Evolutionary conservation across 495 filamentous ascomycete genomes (phyloP).

Genomic region (Podospora pseudoanserina): DNA sequence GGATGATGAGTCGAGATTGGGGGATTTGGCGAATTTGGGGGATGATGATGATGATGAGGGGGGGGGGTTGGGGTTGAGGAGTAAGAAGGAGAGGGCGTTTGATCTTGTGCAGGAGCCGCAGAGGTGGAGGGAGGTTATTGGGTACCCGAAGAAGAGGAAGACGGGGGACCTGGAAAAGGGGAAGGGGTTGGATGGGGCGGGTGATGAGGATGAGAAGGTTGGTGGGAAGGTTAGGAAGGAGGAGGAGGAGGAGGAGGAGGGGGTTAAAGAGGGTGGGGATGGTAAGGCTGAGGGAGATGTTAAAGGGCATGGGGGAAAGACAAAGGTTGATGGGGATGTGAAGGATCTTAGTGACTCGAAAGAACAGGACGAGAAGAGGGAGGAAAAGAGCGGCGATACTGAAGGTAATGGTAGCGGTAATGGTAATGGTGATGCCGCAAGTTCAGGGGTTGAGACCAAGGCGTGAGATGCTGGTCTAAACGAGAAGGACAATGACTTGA

Average conservation of each 20-base stretch:
- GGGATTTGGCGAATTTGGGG: conserved; percentile 42
- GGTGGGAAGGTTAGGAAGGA: background rate
- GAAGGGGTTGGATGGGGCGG: background rate
- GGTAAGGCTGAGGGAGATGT: background rate
- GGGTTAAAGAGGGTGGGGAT: background rate
- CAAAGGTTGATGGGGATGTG: background rate
- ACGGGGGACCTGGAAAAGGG: background rate
- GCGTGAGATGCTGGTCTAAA: background rate
- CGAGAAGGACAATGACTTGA: background rate
- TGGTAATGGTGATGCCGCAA: background rate
- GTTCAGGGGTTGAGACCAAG: background rate
- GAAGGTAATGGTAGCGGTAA: background rate
- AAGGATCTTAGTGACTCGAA: background rate
- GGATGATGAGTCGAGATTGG: conserved; percentile 70
- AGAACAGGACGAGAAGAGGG: background rate
- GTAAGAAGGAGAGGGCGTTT: conserved; percentile 44
- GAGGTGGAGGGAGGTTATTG: conserved; percentile 29
- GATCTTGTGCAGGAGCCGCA: conserved; percentile 41
- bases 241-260: background rate
- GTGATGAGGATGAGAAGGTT: background rate
- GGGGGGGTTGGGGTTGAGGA: conserved; percentile 25
- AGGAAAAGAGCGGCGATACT: background rate
- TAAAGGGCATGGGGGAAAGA: background rate
- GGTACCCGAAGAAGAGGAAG: background rate
- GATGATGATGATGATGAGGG: conserved; percentile 18